A percentile compares a stretch with the other conserved stretches of the same genome.
Evolutionary conservation across 2,329 filamentous ascomycete species (phyloP).

Genomic region (Venturia asperata): DNA sequence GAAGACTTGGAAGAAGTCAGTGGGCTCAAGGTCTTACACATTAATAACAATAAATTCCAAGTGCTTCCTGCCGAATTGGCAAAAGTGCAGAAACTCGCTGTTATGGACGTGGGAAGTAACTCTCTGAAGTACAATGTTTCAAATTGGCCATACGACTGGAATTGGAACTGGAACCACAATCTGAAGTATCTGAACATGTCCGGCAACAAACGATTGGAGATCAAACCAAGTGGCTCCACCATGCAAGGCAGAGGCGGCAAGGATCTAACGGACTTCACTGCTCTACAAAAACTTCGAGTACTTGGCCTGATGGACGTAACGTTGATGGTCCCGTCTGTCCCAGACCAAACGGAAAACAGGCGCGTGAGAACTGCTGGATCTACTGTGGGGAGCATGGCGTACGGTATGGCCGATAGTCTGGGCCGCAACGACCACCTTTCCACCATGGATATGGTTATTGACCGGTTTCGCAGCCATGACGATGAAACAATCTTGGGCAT

Average conservation of each 20-base stretch:
- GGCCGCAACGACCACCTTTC: slow-evolving; percentile 92
- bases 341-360: slow-evolving; percentile 89
- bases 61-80: slow-evolving; percentile 92
- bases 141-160: slow-evolving; percentile 99
- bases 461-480: slow-evolving; percentile 81
- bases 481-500: slow-evolving; percentile 87
- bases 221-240: slow-evolving; percentile 58
- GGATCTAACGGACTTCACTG: slow-evolving; percentile 84
- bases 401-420: slow-evolving; percentile 95
- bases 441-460: slow-evolving; percentile 90
- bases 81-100: slow-evolving; percentile 82
- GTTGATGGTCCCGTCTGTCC: slow-evolving; percentile 83
- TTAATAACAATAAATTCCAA: slow-evolving; percentile 97
- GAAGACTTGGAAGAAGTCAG: slow-evolving; percentile 91
- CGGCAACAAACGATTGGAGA: slow-evolving; percentile 92
- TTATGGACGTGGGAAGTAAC: slow-evolving; percentile 93
- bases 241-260: slow-evolving; percentile 48
- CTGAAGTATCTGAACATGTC: slow-evolving; percentile 92
- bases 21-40: slow-evolving; percentile 79
- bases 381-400: slow-evolving; percentile 78
- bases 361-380: slow-evolving; percentile 97
- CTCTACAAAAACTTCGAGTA: slow-evolving; percentile 73
- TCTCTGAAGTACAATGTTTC: slow-evolving; percentile 96
- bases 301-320: slow-evolving; percentile 97
- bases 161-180: slow-evolving; percentile 98